Evolutionary conservation across 257 asterid species (phyloP), one percentile per base, ranked within the genome.

Genomic region (Schizonepeta tenuifolia): DNA sequence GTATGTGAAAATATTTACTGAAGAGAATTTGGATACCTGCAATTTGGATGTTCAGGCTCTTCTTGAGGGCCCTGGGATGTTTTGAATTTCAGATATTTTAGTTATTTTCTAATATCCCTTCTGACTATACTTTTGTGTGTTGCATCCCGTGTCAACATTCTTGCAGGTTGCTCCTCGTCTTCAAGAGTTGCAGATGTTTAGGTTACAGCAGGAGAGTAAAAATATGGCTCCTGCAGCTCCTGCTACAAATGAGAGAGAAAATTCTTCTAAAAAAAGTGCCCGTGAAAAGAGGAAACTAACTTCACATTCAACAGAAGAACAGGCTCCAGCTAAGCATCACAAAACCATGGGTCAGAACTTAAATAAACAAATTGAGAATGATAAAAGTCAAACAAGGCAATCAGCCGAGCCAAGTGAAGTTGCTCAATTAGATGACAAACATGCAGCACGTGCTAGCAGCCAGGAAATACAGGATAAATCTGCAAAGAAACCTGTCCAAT

Each of bases 151-250:
- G 47, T 65, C 72, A 69, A 22, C 14, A 33, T 62, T 61, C 65
- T 78, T 73, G 78, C 84, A 95, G 99, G 96, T 95, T 71, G 78
- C 93, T 78, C 99, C 99, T 77, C 99, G 99, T 67, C 88, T 92
- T 51, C 93, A 86, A 80, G 99, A 92, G 75, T 89, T 95, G 73
- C 96, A 87, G 79, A 70, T 87, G 70, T 92, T 89, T 74, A 86
- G 78, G 84, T 69, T 77, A 69, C 94, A 87, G 77, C 93, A 92
- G 84, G 96, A 92, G 85, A 85, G 78, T 82, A 87, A 87, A 80
- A 71, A n/a, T 70, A 69, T 50, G 11, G 80, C 67, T 53, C 77
- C 79, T 4, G 73, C 88, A 40, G 65, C 80, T 53, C 77, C 78
- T 4, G 75, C 88, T 44, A 67, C 80, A 63, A 86, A 79, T 67